These are phyloP conservation scores for Phytophthora chlamydospora DNA, from an alignment of 352 stramenopile genomes.

Conservation along the genomic window DNA sequence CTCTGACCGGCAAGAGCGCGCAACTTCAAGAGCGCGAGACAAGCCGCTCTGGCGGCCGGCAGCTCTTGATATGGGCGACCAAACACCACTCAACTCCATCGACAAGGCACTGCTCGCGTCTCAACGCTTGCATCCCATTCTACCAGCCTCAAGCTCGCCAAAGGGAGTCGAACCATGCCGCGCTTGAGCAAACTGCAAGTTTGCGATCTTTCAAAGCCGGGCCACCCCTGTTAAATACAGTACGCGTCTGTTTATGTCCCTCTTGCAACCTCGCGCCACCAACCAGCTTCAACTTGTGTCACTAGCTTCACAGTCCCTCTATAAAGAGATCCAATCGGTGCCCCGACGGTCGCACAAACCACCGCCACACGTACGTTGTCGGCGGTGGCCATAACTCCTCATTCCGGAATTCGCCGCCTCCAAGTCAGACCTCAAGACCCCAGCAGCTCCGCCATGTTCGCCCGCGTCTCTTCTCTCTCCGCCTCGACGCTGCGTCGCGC, in stretches of 20 bases:
- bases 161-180: not conserved
- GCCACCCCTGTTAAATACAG: slow-evolving; percentile 12
- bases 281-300: slow-evolving; percentile 13
- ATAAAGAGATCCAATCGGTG: slow-evolving; percentile 5
- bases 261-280: slow-evolving; percentile 21
- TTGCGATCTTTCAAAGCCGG: slow-evolving; percentile 17
- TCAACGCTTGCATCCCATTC: too few relatives aligned
- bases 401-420: slow-evolving; percentile 29
- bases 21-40: slow-evolving; percentile 11
- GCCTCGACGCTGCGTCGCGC: slow-evolving; percentile 38
- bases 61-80: not conserved
- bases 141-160: not conserved
- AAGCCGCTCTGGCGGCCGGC: too few relatives aligned
- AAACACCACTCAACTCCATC: not conserved
- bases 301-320: not conserved
- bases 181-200: slow-evolving; percentile 9
- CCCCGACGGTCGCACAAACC: slow-evolving; percentile 18
- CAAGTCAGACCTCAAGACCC: slow-evolving; percentile 5
- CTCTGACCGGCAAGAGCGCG: slow-evolving; percentile 9
- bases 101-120: too few relatives aligned
- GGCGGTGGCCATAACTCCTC: slow-evolving; percentile 1
- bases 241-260: not conserved
- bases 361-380: slow-evolving; percentile 23
- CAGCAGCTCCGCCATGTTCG: slow-evolving; percentile 27
- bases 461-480: slow-evolving; percentile 20